Evolutionary conservation across 2,329 filamentous ascomycete species (phyloP).

Genomic region (Dothistroma septosporum): DNA sequence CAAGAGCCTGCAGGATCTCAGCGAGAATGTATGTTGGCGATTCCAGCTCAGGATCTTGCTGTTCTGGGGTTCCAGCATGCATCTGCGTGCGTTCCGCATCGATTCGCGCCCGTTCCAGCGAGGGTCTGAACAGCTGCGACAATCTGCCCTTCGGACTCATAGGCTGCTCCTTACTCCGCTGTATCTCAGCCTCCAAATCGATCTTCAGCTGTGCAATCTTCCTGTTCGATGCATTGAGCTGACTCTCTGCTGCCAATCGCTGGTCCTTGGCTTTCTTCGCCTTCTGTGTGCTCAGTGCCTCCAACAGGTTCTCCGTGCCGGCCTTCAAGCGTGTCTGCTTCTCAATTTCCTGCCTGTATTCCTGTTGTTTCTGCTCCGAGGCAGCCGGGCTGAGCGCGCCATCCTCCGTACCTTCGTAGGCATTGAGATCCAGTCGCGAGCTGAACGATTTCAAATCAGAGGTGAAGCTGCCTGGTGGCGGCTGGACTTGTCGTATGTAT

Average conservation of each 20-base stretch:
- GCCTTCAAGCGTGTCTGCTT: conserved; percentile 98
- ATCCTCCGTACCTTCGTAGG: conserved; percentile 49
- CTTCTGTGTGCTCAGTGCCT: conserved; percentile 90
- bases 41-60: conserved; percentile 64
- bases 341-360: conserved; percentile 78
- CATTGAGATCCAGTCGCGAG: conserved; percentile 60
- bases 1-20: conserved; percentile 84
- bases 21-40: conserved; percentile 88
- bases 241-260: conserved; percentile 61
- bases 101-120: conserved; percentile 39
- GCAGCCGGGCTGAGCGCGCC: conserved; percentile 55
- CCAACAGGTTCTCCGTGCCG: conserved; percentile 94
- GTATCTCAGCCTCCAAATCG: conserved; percentile 57
- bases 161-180: conserved; percentile 54
- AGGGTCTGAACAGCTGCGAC: conserved; percentile 56
- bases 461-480: conserved; percentile 76
- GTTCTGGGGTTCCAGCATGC: conserved; percentile 50
- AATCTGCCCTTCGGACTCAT: conserved; percentile 44
- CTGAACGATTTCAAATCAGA: conserved; percentile 74
- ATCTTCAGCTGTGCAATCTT: conserved; percentile 59
- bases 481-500: conserved; percentile 64
- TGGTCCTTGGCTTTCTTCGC: conserved; percentile 84
- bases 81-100: conserved; percentile 33
- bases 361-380: conserved; percentile 69
- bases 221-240: conserved; percentile 82